Base-by-base conservation (phyloP, 2,329 filamentous ascomycete species). In the Diaporthe caulivora region DNA sequence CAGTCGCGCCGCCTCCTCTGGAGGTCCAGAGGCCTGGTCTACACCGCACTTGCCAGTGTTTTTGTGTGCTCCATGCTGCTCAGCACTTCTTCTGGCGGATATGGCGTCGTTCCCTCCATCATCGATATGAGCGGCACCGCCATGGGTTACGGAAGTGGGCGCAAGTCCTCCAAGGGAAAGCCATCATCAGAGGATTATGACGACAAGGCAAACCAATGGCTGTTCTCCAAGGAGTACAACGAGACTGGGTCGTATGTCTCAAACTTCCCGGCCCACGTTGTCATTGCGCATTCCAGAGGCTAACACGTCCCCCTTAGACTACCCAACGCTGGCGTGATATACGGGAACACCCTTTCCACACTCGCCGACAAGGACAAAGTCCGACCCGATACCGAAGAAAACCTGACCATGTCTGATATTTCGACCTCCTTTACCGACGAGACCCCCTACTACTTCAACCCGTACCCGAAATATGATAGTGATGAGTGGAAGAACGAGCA, bases 391-490 rank as follows among this genome's bases (percentile, higher is more conserved):
- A 70, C 81, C 80, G 79, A 80, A 71, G 80, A 78, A 47, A 79
- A 79, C 40, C 77, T 83, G 49, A 81, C 76, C 21, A 76, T 76
- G 6, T 76, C 70, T 40, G 73, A 72, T 15, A 76, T 76, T 18
- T 42, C 70, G 2, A 74, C 75, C 0, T 81, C 81, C 47, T 89
- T 87, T 77, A 86, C 79, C 70, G 79, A 82, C 17, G 83, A 87
- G 55, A 82, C 85, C 65, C 88, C 90, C 0, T 84, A 89, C 71
- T 84, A 88, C 26, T 94, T 94, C 81, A 87, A 92, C 73, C 93
- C 93, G 0, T 95, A 95, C 76, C 93, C 93, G 0, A 84, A 89
- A 21, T 94, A 95, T 83, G 92, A 93, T 78, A 88, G 87, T 67
- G 83, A 85, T 4, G 81, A 85, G 18, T 95, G 92, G 92, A 88